Base-by-base conservation (phyloP, 2,329 filamentous ascomycete species). In the Camillea tinctor region DNA sequence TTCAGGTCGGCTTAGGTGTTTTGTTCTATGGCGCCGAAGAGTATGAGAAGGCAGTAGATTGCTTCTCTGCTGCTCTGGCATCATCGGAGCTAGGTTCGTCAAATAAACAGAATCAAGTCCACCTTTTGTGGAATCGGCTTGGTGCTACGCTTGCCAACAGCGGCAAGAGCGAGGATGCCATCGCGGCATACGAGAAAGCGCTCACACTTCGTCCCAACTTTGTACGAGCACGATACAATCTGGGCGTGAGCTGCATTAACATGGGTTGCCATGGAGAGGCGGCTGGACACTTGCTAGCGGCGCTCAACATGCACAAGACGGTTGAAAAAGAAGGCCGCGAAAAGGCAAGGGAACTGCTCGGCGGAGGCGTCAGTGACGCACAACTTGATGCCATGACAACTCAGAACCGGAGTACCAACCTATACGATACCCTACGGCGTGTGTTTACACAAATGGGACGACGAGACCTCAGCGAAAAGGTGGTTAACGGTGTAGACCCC, bases 21-120 rank as follows among this genome's bases (percentile, higher is more conserved):
- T 85, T 99, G 17, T 98, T 99, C 80, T 99, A 99, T 77, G 95
- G 94, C 55, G 93, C 92, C 26, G 95, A 99, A 77, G 94, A 98
- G 73, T 98, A 97, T 79, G 92, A 95, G 74, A 99, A 99, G 80
- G 95, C 95, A 0, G 94, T 99, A 44, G 95, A 99, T 80, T 99
- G 96, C 81, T 99, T 99, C 84, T 91, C 90, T 58, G 89, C 94
- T 0, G 94, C 96, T 0, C 86, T 99, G 22, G 91, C 92, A 60
- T 92, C 88, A 22, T 92, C 91, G 0, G 93, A 97, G 76, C 84
- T 88, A 40, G 95, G 95, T 60, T 86, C 87, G 8, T 90, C 88
- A 61, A 98, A 97, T 78, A 88, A 92, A 64, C 87, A 88, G 69
- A 88, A 90, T 70, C 93, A 97, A 76, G 81, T 97, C 1, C 95